A percentile compares a stretch with the other conserved stretches of the same genome.
These are phyloP conservation scores for Tylopilus subfusipes DNA, from an alignment of 768 basidiomycete species.

Conservation along the genomic window DNA sequence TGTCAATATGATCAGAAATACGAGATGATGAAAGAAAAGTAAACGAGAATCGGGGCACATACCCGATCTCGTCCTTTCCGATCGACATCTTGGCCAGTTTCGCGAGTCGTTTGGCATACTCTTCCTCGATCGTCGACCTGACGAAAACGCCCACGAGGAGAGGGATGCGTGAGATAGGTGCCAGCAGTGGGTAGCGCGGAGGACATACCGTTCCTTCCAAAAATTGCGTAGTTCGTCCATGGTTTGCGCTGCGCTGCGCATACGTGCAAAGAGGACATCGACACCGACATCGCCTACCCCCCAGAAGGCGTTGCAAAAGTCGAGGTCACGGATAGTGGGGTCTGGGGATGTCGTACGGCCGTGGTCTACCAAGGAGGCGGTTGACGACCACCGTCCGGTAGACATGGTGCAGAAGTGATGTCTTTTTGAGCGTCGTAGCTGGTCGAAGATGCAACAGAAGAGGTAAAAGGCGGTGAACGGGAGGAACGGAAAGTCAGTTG, in stretches of 20 bases:
- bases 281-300: constrained; percentile 82
- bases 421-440: constrained; percentile 12
- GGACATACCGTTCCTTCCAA: constrained; percentile 89
- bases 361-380: constrained; percentile 73
- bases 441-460: constrained; percentile 14
- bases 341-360: constrained; percentile 52
- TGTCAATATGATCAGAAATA: constrained; percentile 30
- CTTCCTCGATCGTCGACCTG: constrained; percentile 89
- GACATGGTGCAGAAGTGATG: constrained; percentile 44
- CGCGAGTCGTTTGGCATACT: constrained; percentile 82
- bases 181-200: no score
- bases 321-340: constrained; percentile 48
- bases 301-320: constrained; percentile 99
- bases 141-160: no score
- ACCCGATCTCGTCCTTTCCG: constrained; percentile 95
- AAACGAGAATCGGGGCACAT: constrained; percentile 30
- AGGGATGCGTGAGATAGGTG: no score
- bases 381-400: constrained; percentile 75
- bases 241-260: constrained; percentile 81
- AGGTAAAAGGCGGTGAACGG: constrained; percentile 10
- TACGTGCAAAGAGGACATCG: constrained; percentile 85
- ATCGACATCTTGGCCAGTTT: constrained; percentile 74
- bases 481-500: background rate
- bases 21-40: background rate
- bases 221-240: constrained; percentile 84